phyloP scores from a whole-genome alignment of 192 early-diverging fungal genomes.

The Backusella circina region DNA sequence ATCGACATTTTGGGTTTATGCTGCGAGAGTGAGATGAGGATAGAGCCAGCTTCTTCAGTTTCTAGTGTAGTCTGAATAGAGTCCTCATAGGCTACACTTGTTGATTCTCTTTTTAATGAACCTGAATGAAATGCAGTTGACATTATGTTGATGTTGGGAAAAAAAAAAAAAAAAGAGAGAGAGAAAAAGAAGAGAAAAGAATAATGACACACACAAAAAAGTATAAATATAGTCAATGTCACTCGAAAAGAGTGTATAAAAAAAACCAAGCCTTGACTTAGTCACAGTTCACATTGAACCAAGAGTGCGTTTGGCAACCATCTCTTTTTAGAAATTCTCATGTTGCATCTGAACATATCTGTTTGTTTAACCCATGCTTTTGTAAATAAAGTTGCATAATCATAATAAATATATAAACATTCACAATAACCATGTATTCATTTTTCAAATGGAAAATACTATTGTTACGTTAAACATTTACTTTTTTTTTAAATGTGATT shows the following conservation, averaged over 20 bases:
- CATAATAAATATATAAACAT: neutral
- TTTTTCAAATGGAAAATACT: too few species aligned
- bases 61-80: slow-evolving; percentile 1
- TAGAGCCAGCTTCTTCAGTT: slow-evolving; percentile 21
- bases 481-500: too few species aligned
- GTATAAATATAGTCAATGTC: slow-evolving; percentile 1
- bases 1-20: neutral
- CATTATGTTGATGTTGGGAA: neutral
- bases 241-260: neutral
- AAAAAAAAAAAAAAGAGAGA: neutral
- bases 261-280: neutral
- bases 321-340: neutral
- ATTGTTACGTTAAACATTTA: too few species aligned
- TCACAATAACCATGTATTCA: neutral
- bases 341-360: neutral
- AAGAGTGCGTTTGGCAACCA: neutral
- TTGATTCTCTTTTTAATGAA: neutral
- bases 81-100: neutral
- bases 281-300: neutral
- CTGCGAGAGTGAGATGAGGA: slow-evolving; percentile 14
- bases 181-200: neutral
- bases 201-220: neutral
- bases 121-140: neutral
- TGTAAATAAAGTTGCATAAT: neutral
- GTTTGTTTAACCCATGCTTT: neutral